These are phyloP conservation scores for Alternaria triticimaculans DNA, from an alignment of 2,329 filamentous ascomycete species.

Conservation along the genomic window DNA sequence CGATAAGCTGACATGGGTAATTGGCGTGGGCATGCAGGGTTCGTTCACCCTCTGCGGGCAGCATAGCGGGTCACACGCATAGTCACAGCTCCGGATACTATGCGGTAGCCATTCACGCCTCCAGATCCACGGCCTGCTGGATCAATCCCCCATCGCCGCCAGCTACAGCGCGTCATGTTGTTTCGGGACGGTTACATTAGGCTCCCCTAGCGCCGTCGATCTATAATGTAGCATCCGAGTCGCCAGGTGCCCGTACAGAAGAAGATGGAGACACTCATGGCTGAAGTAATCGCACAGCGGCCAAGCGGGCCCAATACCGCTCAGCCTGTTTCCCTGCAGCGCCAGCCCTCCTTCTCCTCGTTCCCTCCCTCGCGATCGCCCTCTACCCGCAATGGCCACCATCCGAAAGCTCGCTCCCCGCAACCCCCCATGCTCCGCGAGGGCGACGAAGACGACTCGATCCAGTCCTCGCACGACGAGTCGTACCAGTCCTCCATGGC, in stretches of 20 bases:
- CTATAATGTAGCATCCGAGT: slow-evolving; percentile 20
- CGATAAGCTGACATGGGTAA: slow-evolving; percentile 3
- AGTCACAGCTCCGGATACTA: neutral
- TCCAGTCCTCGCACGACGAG: slow-evolving; percentile 36
- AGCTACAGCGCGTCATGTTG: slow-evolving; percentile 1
- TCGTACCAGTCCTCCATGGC: slow-evolving; percentile 25
- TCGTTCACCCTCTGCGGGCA: neutral
- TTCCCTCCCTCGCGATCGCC: slow-evolving; percentile 50
- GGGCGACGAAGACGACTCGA: slow-evolving; percentile 40
- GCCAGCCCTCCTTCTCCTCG: slow-evolving; percentile 53
- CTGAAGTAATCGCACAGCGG: slow-evolving; percentile 40
- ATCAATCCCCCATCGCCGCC: neutral
- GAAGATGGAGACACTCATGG: slow-evolving; percentile 39
- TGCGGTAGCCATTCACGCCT: neutral
- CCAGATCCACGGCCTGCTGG: neutral
- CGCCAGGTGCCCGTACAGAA: slow-evolving; percentile 11
- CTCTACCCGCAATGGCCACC: slow-evolving; percentile 46
- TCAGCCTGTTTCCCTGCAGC: slow-evolving; percentile 38
- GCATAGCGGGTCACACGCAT: neutral
- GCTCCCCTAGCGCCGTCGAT: slow-evolving; percentile 29
- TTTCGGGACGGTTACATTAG: slow-evolving; percentile 17
- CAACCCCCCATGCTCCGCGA: slow-evolving; percentile 45
- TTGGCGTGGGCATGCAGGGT: neutral
- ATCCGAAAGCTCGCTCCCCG: slow-evolving; percentile 43
- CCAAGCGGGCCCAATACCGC: slow-evolving; percentile 21